A percentile compares a stretch with the other conserved stretches of the same genome.
phyloP scores from a whole-genome alignment of 2,329 filamentous ascomycete genomes.

The Myriosclerotinia curreyana region DNA sequence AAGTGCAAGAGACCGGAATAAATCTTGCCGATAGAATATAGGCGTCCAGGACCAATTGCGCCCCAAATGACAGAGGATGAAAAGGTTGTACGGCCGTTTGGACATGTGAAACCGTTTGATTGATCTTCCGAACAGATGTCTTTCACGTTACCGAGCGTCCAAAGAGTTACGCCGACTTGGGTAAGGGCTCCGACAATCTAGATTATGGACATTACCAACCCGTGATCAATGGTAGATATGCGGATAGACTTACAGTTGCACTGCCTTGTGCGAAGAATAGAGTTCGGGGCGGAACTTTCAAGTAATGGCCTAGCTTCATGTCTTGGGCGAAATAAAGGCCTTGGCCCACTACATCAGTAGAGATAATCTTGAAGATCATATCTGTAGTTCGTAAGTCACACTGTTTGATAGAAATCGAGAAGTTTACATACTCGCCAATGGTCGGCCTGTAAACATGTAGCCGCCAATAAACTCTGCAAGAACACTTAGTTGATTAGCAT shows the following conservation, averaged over 20 bases:
- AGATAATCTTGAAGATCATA: constrained; percentile 71
- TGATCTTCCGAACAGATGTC: constrained; percentile 63
- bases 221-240: neutral
- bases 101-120: constrained; percentile 48
- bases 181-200: constrained; percentile 57
- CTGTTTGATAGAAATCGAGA: constrained; percentile 33
- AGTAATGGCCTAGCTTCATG: constrained; percentile 52
- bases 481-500: constrained; percentile 49
- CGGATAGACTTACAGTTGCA: constrained; percentile 55
- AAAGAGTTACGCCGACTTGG: constrained; percentile 62
- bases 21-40: constrained; percentile 55
- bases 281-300: constrained; percentile 47
- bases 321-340: constrained; percentile 49
- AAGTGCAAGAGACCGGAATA: constrained; percentile 67
- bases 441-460: constrained; percentile 53
- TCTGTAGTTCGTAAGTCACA: constrained; percentile 59
- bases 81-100: constrained; percentile 50
- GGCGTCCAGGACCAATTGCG: constrained; percentile 45
- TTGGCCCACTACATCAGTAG: constrained; percentile 46
- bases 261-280: constrained; percentile 58
- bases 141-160: constrained; percentile 57
- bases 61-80: constrained; percentile 56
- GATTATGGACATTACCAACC: constrained; percentile 33
- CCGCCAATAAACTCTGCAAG: constrained; percentile 50
- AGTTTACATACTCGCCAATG: constrained; percentile 54